Percentiles rank a stretch among this genome's conserved stretches.
Evolutionary conservation across 2,329 filamentous ascomycete genomes (phyloP).

Genomic region (Penicillium glabrum): DNA sequence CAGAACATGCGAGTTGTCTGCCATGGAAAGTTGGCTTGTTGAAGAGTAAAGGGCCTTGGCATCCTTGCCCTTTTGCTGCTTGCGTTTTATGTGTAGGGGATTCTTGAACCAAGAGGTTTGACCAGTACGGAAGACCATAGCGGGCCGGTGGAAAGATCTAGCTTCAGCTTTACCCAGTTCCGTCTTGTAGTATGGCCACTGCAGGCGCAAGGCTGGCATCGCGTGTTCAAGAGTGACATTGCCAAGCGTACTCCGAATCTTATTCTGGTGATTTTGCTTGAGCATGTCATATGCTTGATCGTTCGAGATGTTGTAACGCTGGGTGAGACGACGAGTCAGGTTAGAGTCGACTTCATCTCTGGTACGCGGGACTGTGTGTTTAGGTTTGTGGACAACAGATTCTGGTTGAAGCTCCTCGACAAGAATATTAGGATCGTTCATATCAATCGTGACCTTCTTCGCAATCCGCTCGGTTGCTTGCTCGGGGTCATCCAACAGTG

Average conservation of each 20-base stretch:
- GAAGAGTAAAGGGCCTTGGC: constrained; percentile 75
- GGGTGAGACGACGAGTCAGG: constrained; percentile 69
- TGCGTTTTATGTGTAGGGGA: constrained; percentile 73
- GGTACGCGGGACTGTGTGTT: constrained; percentile 35
- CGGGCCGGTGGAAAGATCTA: constrained; percentile 80
- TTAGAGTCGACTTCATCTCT: constrained; percentile 66
- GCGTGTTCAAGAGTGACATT: constrained; percentile 94
- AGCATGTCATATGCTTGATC: constrained; percentile 93
- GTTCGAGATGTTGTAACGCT: constrained; percentile 93
- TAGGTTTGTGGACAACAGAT: constrained; percentile 56
- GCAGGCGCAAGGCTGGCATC: constrained; percentile 83
- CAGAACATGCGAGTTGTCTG: constrained; percentile 83
- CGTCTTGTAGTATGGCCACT: constrained; percentile 95
- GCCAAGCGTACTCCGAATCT: constrained; percentile 87
- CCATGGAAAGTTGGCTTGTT: constrained; percentile 79
- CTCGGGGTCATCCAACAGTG: constrained; percentile 79
- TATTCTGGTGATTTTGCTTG: constrained; percentile 96
- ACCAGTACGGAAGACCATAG: constrained; percentile 69
- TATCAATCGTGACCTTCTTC: constrained; percentile 77
- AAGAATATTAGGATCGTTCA: constrained; percentile 84
- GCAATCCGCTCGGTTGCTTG: constrained; percentile 69
- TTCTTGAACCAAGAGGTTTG: constrained; percentile 72
- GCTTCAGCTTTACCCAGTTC: constrained; percentile 71
- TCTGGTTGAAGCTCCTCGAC: constrained; percentile 73
- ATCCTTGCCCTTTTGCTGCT: constrained; percentile 76